Evolutionary conservation across 768 basidiomycete genomes (phyloP).

Genomic region (Pleurotus tuber-regium): DNA sequence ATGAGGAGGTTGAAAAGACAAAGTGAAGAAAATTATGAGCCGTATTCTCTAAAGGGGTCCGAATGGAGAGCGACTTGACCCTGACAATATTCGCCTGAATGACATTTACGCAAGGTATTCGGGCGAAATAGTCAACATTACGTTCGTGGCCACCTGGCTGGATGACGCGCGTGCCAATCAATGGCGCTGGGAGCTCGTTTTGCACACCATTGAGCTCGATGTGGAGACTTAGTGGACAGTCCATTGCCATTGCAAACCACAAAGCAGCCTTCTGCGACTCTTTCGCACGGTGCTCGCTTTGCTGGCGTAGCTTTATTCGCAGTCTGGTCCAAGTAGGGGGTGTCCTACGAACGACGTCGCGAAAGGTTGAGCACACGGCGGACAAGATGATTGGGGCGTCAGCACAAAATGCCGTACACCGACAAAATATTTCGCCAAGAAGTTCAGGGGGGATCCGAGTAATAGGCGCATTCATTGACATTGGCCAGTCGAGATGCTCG

Average conservation of each 20-base stretch:
- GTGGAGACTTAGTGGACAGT: conserved; percentile 21
- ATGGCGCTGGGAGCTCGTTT: conserved; percentile 5
- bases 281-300: conserved; percentile 12
- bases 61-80: conserved; percentile 6
- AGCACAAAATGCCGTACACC: conserved; percentile 22
- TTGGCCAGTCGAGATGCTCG: neutral
- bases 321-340: conserved; percentile 30
- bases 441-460: conserved; percentile 29
- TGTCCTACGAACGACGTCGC: conserved; percentile 23
- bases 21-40: conserved; percentile 7
- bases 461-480: conserved; percentile 6
- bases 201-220: conserved; percentile 14
- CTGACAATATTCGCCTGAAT: neutral
- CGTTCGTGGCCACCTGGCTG: neutral
- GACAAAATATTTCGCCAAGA: conserved; percentile 31
- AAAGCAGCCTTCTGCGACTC: conserved; percentile 23
- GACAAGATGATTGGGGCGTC: conserved; percentile 33
- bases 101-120: conserved; percentile 2
- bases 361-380: conserved; percentile 28
- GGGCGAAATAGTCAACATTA: conserved; percentile 1
- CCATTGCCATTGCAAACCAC: conserved; percentile 29
- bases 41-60: neutral
- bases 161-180: neutral
- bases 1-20: neutral
- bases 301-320: conserved; percentile 15